phyloP scores from a whole-genome alignment of 2,329 filamentous ascomycete species.

The Colletotrichum incanum region DNA sequence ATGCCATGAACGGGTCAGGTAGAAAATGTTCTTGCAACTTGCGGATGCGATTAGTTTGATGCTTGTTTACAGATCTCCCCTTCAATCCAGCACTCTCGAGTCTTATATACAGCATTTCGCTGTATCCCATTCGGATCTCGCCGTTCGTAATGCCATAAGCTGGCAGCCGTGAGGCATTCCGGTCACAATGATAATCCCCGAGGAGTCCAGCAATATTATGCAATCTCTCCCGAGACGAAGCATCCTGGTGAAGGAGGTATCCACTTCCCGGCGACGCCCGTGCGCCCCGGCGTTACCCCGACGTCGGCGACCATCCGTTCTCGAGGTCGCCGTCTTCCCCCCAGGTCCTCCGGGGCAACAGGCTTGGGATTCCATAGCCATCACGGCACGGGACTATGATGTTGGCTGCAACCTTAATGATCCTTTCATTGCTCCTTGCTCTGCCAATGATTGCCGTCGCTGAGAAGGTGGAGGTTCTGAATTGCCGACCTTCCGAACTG shows the following conservation, averaged over 20 bases:
- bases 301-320: slow-evolving; percentile 32
- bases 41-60: neutral
- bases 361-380: neutral
- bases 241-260: slow-evolving; percentile 22
- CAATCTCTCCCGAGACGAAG: neutral
- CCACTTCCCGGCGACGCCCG: slow-evolving; percentile 34
- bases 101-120: slow-evolving; percentile 10
- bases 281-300: slow-evolving; percentile 29
- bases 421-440: neutral
- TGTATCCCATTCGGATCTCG: neutral
- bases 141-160: neutral
- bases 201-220: neutral
- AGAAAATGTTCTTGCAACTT: neutral
- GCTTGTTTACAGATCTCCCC: too few relatives aligned
- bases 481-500: neutral
- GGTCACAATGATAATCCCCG: slow-evolving; percentile 16
- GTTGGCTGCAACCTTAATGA: slow-evolving; percentile 31
- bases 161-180: neutral
- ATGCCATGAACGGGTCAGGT: neutral
- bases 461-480: neutral
- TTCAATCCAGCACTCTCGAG: neutral
- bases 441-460: slow-evolving; percentile 5
- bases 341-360: neutral
- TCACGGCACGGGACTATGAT: slow-evolving; percentile 3
- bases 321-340: slow-evolving; percentile 25